A percentile compares a stretch with the other conserved stretches of the same genome.
Evolutionary conservation across 2,329 filamentous ascomycete genomes (phyloP).

Genomic region (Aureobasidium sp.): DNA sequence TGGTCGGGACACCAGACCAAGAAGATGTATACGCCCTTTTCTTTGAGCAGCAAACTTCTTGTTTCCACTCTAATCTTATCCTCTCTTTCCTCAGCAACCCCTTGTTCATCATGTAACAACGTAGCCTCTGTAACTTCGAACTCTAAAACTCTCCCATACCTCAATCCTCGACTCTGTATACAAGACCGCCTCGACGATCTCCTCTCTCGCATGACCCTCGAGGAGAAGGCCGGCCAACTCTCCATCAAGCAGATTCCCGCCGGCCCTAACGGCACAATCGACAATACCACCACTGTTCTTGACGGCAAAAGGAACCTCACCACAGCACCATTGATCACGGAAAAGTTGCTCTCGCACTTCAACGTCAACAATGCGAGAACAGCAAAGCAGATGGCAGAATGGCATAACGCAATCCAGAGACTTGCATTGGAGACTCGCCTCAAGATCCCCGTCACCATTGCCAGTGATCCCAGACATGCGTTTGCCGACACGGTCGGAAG

Average conservation of each 20-base stretch:
- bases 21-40: background rate
- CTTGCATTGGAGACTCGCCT: background rate
- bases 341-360: slow-evolving; percentile 57
- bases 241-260: slow-evolving; percentile 32
- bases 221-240: slow-evolving; percentile 64
- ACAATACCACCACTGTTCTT: background rate
- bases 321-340: slow-evolving; percentile 60
- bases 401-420: background rate
- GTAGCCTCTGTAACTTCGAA: background rate
- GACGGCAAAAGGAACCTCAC: slow-evolving; percentile 1
- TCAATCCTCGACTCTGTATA: slow-evolving; percentile 30
- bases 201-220: slow-evolving; percentile 63
- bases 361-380: slow-evolving; percentile 62
- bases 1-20: no score
- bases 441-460: background rate
- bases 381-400: slow-evolving; percentile 53
- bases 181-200: slow-evolving; percentile 61
- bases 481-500: slow-evolving; percentile 67
- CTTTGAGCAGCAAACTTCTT: background rate
- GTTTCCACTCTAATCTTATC: background rate
- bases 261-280: slow-evolving; percentile 1
- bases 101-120: background rate
- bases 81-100: background rate
- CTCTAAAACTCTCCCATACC: background rate
- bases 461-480: slow-evolving; percentile 50